Conservation (phyloP, 805 yeast genomes). For the Lachancea mirantina region DNA sequence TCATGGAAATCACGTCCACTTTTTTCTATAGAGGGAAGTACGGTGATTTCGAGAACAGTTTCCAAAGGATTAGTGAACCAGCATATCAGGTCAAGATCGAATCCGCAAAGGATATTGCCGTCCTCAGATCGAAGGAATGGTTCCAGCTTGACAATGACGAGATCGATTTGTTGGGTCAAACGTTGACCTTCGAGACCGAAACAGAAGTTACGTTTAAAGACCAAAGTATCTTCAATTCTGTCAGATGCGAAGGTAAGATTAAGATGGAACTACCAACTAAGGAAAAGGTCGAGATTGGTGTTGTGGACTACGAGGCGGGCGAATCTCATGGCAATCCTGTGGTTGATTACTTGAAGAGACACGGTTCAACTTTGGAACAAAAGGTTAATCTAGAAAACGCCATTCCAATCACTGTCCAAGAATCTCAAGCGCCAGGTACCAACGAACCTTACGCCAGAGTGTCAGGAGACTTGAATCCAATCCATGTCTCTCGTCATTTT, state of each 20-base stretch:
- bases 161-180: slow-evolving; percentile 66
- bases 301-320: slow-evolving; percentile 82
- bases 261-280: slow-evolving; percentile 85
- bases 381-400: slow-evolving; percentile 84
- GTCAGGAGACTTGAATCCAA: slow-evolving; percentile 97
- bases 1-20: slow-evolving; percentile 89
- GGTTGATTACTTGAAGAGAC: slow-evolving; percentile 82
- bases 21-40: slow-evolving; percentile 95
- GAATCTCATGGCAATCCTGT: slow-evolving; percentile 97
- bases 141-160: slow-evolving; percentile 71
- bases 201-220: slow-evolving; percentile 78
- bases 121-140: slow-evolving; percentile 95
- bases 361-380: slow-evolving; percentile 91
- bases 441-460: slow-evolving; percentile 96
- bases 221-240: slow-evolving; percentile 67
- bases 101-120: slow-evolving; percentile 84
- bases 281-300: slow-evolving; percentile 78
- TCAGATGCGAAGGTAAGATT: slow-evolving; percentile 78
- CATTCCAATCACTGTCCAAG: slow-evolving; percentile 67
- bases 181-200: slow-evolving; percentile 81
- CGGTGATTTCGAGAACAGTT: slow-evolving; percentile 82
- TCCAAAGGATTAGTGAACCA: slow-evolving; percentile 79
- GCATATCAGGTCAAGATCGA: slow-evolving; percentile 73
- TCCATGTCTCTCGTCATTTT: slow-evolving; percentile 93
- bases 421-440: slow-evolving; percentile 79